A percentile compares a stretch with the other conserved stretches of the same genome.
These are phyloP conservation scores for Gremmenia infestans DNA, from an alignment of 2,329 filamentous ascomycete species.

Conservation along the genomic window DNA sequence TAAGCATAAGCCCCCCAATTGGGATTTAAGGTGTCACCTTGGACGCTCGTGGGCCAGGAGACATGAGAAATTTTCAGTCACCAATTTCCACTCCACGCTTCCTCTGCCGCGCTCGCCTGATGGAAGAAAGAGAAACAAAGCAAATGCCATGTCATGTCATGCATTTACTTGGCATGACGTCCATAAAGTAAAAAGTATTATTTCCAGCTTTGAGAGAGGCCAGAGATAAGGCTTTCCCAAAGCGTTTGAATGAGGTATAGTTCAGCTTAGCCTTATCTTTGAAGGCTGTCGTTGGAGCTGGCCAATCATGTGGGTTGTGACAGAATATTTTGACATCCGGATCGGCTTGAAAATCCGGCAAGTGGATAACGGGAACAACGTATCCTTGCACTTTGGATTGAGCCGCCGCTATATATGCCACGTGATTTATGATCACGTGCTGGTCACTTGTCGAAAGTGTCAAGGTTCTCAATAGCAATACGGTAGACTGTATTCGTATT, in stretches of 20 bases:
- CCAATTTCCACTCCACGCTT: not conserved
- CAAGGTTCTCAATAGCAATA: too few relatives aligned
- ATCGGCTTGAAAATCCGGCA: not conserved
- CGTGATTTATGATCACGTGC: not conserved
- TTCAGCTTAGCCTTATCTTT: conserved; percentile 13
- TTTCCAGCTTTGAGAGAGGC: conserved; percentile 6
- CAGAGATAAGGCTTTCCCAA: conserved; percentile 17
- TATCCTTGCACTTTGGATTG: not conserved
- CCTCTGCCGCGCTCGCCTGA: not conserved
- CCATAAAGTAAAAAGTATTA: not conserved
- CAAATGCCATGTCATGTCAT: too few relatives aligned
- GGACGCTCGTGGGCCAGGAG: not conserved
- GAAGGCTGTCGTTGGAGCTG: not conserved
- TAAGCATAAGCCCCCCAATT: not conserved
- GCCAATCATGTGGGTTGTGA: conserved; percentile 2
- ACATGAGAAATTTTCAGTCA: not conserved
- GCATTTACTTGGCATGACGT: too few relatives aligned
- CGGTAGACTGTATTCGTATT: too few relatives aligned
- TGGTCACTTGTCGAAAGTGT: too few relatives aligned
- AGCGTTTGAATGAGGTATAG: not conserved
- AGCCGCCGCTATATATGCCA: not conserved
- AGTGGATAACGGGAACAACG: not conserved
- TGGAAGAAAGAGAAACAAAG: not conserved
- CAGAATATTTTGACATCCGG: conserved; percentile 4
- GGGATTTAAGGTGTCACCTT: not conserved